These are phyloP conservation scores for Pseudogymnoascus sp. DNA, from an alignment of 2,329 filamentous ascomycete species.

Conservation along the genomic window DNA sequence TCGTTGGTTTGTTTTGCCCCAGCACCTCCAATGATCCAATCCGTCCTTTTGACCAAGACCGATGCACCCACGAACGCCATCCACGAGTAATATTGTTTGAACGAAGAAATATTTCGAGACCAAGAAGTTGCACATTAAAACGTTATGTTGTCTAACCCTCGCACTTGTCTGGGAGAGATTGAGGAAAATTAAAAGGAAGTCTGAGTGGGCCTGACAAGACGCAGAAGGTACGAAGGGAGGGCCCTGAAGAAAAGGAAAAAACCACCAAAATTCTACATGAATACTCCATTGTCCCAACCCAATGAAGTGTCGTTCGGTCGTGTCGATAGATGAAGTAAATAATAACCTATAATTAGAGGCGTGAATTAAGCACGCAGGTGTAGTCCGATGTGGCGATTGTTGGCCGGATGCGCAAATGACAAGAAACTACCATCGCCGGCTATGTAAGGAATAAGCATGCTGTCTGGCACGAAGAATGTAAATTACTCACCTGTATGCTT, in stretches of 20 bases:
- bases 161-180: conserved; percentile 4
- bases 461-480: neutral
- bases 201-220: conserved; percentile 4
- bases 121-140: conserved; percentile 1
- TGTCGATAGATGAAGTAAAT: neutral
- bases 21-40: neutral
- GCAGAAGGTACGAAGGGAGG: neutral
- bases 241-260: conserved; percentile 1
- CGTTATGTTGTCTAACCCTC: conserved; percentile 1
- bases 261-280: neutral
- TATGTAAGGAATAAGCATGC: conserved; percentile 12
- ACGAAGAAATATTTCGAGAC: neutral
- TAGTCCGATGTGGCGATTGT: neutral
- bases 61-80: neutral
- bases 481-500: conserved; percentile 32
- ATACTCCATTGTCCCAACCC: neutral
- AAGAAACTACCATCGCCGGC: conserved; percentile 34
- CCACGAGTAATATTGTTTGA: neutral
- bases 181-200: neutral
- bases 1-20: neutral
- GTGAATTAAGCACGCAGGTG: neutral
- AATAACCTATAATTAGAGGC: neutral
- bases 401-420: neutral
- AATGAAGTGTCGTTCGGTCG: neutral
- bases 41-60: neutral